These are phyloP conservation scores for Excoecaria cochinchinensis DNA, from an alignment of 345 rosid species.

Conservation along the genomic window DNA sequence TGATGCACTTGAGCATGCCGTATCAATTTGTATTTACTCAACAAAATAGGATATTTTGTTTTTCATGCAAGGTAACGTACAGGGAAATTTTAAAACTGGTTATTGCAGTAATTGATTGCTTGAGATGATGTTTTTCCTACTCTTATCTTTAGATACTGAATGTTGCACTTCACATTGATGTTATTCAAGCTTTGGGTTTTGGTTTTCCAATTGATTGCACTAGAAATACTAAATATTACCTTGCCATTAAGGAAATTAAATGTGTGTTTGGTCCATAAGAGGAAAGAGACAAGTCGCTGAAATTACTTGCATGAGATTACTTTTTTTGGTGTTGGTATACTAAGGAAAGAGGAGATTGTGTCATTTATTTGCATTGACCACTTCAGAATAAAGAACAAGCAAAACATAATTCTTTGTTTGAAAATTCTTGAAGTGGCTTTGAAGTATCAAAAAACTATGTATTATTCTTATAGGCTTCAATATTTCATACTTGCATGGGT, in stretches of 20 bases:
- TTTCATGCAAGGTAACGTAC: neutral
- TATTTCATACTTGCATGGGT: constrained; percentile 59
- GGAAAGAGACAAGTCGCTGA: constrained; percentile 68
- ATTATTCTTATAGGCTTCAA: neutral
- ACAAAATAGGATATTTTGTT: neutral
- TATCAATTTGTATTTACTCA: neutral
- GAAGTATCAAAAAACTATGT: neutral
- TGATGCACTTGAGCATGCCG: neutral
- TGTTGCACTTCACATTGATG: neutral
- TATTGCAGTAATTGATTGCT: neutral
- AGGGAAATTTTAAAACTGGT: neutral
- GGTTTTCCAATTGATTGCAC: neutral
- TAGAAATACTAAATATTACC: neutral
- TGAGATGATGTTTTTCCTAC: neutral
- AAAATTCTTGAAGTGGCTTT: constrained; percentile 8
- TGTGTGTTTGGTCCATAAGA: constrained; percentile 90
- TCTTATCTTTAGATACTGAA: neutral
- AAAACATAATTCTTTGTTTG: neutral
- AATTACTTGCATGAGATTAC: constrained; percentile 55
- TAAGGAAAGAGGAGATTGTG: constrained; percentile 70
- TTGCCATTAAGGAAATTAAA: constrained; percentile 49
- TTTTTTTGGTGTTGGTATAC: constrained; percentile 59
- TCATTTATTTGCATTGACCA: constrained; percentile 25
- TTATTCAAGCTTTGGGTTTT: neutral
- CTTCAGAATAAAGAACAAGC: constrained; percentile 8